Percentiles rank a stretch among this genome's conserved stretches.
These are phyloP conservation scores for Cantharellus anzutake DNA, from an alignment of 768 basidiomycete species.

Conservation along the genomic window DNA sequence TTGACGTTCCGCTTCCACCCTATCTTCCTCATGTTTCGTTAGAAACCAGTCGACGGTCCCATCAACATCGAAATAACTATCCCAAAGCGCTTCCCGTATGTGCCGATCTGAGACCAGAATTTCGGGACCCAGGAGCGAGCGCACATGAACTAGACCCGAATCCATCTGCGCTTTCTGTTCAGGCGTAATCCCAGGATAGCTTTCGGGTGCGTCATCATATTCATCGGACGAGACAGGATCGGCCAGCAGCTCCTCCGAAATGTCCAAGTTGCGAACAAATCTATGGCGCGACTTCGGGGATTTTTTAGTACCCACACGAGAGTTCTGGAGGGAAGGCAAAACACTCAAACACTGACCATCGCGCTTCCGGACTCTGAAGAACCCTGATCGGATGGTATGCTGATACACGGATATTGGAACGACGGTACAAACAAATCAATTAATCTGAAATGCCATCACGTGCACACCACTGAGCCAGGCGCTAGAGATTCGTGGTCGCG, in stretches of 20 bases:
- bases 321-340: too few species aligned
- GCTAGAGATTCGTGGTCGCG: too few species aligned
- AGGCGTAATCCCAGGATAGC: conserved; percentile 39
- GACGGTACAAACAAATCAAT: too few species aligned
- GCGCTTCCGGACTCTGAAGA: too few species aligned
- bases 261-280: conserved; percentile 67
- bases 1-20: conserved; percentile 53
- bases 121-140: conserved; percentile 45
- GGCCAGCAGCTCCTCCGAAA: conserved; percentile 79
- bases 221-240: conserved; percentile 57
- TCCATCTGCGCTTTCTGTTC: conserved; percentile 62
- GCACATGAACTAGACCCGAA: conserved; percentile 48
- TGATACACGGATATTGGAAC: too few species aligned
- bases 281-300: conserved; percentile 77
- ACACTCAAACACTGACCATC: too few species aligned
- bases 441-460: too few species aligned
- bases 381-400: too few species aligned
- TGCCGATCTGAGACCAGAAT: conserved; percentile 44
- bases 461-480: too few species aligned
- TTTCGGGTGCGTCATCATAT: conserved; percentile 26
- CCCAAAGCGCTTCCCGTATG: conserved; percentile 70
- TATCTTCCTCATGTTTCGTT: conserved; percentile 40
- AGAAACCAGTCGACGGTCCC: conserved; percentile 54
- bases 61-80: conserved; percentile 71
- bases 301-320: too few species aligned